Base-by-base conservation (phyloP, 768 basidiomycete genomes). In the Suillus occidentalis region DNA sequence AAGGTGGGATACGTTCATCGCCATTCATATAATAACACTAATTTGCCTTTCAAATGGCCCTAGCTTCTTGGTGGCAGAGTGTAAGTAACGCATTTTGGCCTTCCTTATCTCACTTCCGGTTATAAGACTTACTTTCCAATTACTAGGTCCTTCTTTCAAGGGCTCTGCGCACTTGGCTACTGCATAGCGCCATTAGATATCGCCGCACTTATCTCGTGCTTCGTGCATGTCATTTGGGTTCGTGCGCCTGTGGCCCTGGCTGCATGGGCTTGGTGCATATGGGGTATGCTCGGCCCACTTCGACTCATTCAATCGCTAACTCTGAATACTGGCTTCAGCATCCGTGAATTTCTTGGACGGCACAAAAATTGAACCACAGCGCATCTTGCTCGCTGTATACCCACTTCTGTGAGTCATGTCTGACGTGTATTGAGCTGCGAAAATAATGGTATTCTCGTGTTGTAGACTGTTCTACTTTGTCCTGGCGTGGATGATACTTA, bases 311-410 rank as follows among this genome's bases (percentile, higher is more conserved):
- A 37, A 47, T 40, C 7, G 18, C 69, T 70, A 10, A 67, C 55
- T 31, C 25, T 12, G 28, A 49, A 34, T 14, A 58, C 37, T 57
- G 31, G 10, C 16, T 25, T 22, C 59, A 97, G 95, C 96, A 2
- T 91, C 95, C 22, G 90, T 97, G 58, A 97, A 97, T 77, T 97
- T 97, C 79, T 82, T 99, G 70, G 95, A 95, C 68, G 96, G 97
- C 13, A 97, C 95, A 0, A 92, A 92, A 79, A 92, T 99, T 68
- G 94, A 93, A 67, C 90, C 89, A 71, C 93, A 93, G 68, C 87
- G 95, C 36, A 92, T 95, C 64, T 76, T 97, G 61, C 87, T 99
- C 40, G 96, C 96, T 25, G 95, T 98, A 72, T 99, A 97, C 79
- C 97, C 97, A n/a, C 82, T 97, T 47, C 80, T 95, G 93, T 94